Percentiles rank a stretch among this genome's conserved stretches.
phyloP scores from a whole-genome alignment of 768 basidiomycete genomes.

The Psilocybe sp. region DNA sequence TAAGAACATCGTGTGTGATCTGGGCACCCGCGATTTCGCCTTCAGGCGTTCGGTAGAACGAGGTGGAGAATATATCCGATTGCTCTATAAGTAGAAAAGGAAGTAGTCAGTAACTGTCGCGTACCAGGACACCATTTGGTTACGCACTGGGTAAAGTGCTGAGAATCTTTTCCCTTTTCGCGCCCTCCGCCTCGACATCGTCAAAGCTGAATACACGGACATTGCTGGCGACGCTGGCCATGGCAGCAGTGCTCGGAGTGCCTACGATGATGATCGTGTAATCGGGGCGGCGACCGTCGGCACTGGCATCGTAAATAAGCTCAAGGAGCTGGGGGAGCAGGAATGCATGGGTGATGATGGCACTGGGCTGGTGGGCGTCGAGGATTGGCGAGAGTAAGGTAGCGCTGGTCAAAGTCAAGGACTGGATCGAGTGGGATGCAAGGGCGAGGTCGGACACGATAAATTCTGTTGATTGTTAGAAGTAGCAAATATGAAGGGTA shows the following conservation, averaged over 20 bases:
- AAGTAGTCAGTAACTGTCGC: neutral
- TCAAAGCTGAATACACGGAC: conserved; percentile 63
- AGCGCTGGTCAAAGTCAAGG: conserved; percentile 60
- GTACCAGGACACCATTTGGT: neutral
- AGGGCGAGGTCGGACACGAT: conserved; percentile 78
- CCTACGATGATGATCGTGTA: conserved; percentile 74
- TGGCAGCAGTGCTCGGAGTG: conserved; percentile 44
- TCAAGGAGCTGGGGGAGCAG: conserved; percentile 72
- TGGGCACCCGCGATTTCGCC: conserved; percentile 60
- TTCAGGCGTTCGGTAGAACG: conserved; percentile 54
- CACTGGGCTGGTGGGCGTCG: conserved; percentile 65
- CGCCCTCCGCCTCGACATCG: conserved; percentile 69
- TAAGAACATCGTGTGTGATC: conserved; percentile 82
- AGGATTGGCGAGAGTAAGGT: conserved; percentile 62
- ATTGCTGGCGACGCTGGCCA: conserved; percentile 46
- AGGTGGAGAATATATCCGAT: conserved; percentile 63
- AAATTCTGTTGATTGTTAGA: conserved; percentile 50
- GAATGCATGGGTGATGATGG: conserved; percentile 67
- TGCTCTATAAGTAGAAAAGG: conserved; percentile 38
- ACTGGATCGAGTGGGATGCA: conserved; percentile 63
- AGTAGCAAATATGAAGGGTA: neutral
- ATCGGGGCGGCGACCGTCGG: conserved; percentile 40
- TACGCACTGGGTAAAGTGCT: conserved; percentile 53
- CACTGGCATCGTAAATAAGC: conserved; percentile 52
- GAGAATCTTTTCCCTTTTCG: conserved; percentile 42